Base-by-base conservation (phyloP, 2,329 filamentous ascomycete species). In the Penicillium sp. region DNA sequence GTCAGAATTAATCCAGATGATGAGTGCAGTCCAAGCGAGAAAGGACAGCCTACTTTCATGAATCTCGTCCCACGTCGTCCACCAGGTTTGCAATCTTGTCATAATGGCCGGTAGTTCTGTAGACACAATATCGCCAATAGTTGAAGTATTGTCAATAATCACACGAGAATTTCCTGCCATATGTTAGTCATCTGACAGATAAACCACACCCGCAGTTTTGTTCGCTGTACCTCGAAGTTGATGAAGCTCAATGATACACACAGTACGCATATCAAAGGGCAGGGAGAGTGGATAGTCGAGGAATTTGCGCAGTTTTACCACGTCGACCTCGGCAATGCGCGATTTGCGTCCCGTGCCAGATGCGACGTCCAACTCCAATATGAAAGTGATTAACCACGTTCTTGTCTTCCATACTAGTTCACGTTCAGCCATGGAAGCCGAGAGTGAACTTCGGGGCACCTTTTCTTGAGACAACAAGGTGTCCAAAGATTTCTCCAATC, bases 341-440 rank as follows among this genome's bases (percentile, higher is more conserved):
- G 70, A 72, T 46, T 72, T 72, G 31, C 70, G 66, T 5, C 70
- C 70, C 0, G 70, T 72, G 1, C 71, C 71, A 5, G 69, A 71
- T 4, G 71, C 70, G 1, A 73, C 69, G 32, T 73, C 71, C 37
- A 72, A 22, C 48, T 73, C 71, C 42, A 71, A 57, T 1, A 67
- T 72, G 45, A 71, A 72, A 29, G 63, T 72, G 37, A 73, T 72
- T 8, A 73, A 56, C 70, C 70, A 72, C 2, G 70, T 72, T 18
- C 71, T 59, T 13, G 69, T 71, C 55, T 73, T 62, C 71, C 71
- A 72, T 1, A 73, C 70, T 14, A 73, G 50, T 49, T 70, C 64
- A 9, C 71, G 67, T 8, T 73, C 71, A 34, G 65, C 69, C 65
- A 73, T 66, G 0, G 69, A 66, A 5, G 71, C 71, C 1, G 69